A percentile compares a stretch with the other conserved stretches of the same genome.
Evolutionary conservation across 352 stramenopile genomes (phyloP).

Genomic region (Bremia lactucae): DNA sequence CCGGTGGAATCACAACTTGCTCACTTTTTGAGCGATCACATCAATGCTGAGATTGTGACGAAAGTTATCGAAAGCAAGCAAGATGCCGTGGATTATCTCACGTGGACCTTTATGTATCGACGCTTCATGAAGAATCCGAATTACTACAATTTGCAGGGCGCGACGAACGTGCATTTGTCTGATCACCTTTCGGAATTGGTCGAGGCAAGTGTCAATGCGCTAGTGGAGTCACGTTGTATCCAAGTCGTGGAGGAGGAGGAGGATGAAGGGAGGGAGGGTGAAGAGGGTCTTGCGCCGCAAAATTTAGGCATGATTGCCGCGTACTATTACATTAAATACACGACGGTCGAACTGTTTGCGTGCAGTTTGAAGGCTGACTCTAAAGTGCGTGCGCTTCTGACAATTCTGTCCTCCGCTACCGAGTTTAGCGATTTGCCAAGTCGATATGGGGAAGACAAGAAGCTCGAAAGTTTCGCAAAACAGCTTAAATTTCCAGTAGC

Average conservation of each 20-base stretch:
- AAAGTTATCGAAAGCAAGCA: conserved; percentile 98
- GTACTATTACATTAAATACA: conserved; percentile 99
- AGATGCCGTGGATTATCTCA: conserved; percentile 98
- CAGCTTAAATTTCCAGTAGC: conserved; percentile 89
- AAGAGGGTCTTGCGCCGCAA: conserved; percentile 88
- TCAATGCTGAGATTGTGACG: conserved; percentile 98
- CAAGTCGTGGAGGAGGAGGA: conserved; percentile 89
- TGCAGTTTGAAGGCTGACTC: conserved; percentile 94
- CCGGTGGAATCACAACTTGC: conserved; percentile 98
- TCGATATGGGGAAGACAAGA: conserved; percentile 90
- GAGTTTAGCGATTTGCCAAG: conserved; percentile 94
- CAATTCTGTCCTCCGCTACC: conserved; percentile 93
- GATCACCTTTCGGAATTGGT: conserved; percentile 99
- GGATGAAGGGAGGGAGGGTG: conserved; percentile 69
- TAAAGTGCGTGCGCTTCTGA: conserved; percentile 93
- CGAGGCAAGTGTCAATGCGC: conserved; percentile 92
- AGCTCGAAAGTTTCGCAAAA: conserved; percentile 88
- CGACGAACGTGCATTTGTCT: conserved; percentile 87
- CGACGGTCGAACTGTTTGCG: conserved; percentile 98
- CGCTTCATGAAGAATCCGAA: conserved; percentile 99
- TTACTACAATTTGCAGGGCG: conserved; percentile 97
- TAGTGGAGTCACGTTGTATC: conserved; percentile 95
- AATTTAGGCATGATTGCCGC: conserved; percentile 99
- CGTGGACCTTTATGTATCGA: conserved; percentile 99
- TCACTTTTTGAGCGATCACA: conserved; percentile 95